phyloP scores from a whole-genome alignment of 306 rosid genomes.

The Glycine soja region DNA sequence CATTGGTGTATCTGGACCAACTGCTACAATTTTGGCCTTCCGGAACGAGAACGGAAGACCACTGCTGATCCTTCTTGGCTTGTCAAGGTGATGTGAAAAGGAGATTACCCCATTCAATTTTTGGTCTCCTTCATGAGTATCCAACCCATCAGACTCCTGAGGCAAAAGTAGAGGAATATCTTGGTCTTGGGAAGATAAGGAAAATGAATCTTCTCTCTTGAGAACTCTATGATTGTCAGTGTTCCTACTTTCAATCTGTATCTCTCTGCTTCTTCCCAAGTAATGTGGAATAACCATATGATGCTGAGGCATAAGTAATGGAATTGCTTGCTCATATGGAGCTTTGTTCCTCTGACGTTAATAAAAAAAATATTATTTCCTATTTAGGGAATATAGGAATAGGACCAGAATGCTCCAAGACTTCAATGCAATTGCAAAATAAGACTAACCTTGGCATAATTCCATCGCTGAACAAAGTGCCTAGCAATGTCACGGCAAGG shows the following conservation, averaged over 20 bases:
- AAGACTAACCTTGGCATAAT: constrained; percentile 87
- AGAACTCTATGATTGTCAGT: constrained; percentile 46
- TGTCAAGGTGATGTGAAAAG: constrained; percentile 42
- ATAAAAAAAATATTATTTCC: constrained; percentile 35
- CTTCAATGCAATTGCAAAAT: constrained; percentile 33
- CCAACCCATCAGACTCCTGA: constrained; percentile 66
- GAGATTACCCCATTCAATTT: constrained; percentile 47
- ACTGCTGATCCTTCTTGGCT: constrained; percentile 45
- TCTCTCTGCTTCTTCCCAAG: constrained; percentile 72
- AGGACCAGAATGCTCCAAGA: constrained; percentile 37
- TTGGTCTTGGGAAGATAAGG: constrained; percentile 63
- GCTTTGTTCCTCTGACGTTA: constrained; percentile 91
- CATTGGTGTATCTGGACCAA: constrained; percentile 78
- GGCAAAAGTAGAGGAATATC: constrained; percentile 89
- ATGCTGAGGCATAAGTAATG: constrained; percentile 98
- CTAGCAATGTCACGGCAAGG: constrained; percentile 98
- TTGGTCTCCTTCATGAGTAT: constrained; percentile 58
- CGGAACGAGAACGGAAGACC: constrained; percentile 57
- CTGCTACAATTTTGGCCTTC: constrained; percentile 63
- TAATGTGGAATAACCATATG: constrained; percentile 99
- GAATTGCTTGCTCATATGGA: constrained; percentile 91
- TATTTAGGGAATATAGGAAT: constrained; percentile 36
- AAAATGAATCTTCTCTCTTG: constrained; percentile 73
- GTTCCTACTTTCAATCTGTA: constrained; percentile 56
- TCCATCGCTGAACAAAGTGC: constrained; percentile 99